These are phyloP conservation scores for Thoreauomyces humboldtii DNA, from an alignment of 192 early-diverging fungal genomes.

Conservation along the genomic window DNA sequence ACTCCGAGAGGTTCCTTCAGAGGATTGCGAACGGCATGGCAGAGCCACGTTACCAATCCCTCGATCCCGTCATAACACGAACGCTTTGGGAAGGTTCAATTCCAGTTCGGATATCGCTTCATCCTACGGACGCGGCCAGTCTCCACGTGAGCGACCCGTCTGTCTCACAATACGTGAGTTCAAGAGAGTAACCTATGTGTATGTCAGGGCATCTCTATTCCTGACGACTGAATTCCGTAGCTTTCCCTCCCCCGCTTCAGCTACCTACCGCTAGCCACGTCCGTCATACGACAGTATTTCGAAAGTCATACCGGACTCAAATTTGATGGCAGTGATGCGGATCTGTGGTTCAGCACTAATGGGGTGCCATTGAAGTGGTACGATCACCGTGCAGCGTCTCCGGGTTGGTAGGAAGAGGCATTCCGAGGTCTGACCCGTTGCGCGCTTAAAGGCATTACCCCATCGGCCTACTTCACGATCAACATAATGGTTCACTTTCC, in stretches of 20 bases:
- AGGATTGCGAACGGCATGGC: no score
- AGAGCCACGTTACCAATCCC: not conserved
- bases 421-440: not conserved
- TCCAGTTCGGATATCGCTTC: conserved; percentile 11
- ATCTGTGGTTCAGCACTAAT: conserved; percentile 73
- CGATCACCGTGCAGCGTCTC: not conserved
- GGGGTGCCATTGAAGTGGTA: conserved; percentile 77
- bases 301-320: conserved; percentile 34
- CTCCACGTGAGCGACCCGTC: not conserved
- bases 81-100: conserved; percentile 20
- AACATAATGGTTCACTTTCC: conserved; percentile 31
- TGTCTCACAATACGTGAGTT: conserved; percentile 12
- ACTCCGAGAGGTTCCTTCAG: no score
- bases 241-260: conserved; percentile 48
- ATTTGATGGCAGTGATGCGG: conserved; percentile 45
- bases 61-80: not conserved
- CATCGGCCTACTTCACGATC: conserved; percentile 79
- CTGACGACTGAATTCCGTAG: conserved; percentile 5
- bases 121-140: conserved; percentile 1
- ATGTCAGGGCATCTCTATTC: not conserved
- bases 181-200: not conserved
- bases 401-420: not conserved
- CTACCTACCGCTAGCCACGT: conserved; percentile 60
- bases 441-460: conserved; percentile 71
- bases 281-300: conserved; percentile 49